These are phyloP conservation scores for Pterocarpus macrocarpus DNA, from an alignment of 306 rosid species.

Conservation along the genomic window DNA sequence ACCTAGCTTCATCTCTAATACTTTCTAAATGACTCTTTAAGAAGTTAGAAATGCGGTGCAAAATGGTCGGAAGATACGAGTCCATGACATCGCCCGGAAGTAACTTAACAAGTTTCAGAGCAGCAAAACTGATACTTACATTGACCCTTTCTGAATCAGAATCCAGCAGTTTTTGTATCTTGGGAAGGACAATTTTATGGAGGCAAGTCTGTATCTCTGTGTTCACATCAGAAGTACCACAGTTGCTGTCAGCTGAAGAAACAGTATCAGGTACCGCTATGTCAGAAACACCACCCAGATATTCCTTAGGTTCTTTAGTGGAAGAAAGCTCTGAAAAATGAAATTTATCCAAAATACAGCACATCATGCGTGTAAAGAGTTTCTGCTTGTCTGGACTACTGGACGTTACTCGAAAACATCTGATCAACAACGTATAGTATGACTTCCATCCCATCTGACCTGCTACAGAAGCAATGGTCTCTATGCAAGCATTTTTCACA, in stretches of 20 bases:
- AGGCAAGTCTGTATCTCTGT: conserved; percentile 76
- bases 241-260: conserved; percentile 34
- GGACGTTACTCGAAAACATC: conserved; percentile 74
- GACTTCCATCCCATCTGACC: conserved; percentile 88
- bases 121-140: conserved; percentile 82
- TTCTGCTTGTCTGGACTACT: conserved; percentile 74
- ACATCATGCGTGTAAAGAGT: conserved; percentile 69
- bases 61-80: conserved; percentile 76
- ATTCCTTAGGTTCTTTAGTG: conserved; percentile 42
- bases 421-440: conserved; percentile 73
- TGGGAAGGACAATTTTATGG: conserved; percentile 73
- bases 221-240: conserved; percentile 45
- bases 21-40: conserved; percentile 86
- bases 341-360: conserved; percentile 82
- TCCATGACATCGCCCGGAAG: conserved; percentile 89
- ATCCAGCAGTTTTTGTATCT: conserved; percentile 75
- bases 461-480: conserved; percentile 85
- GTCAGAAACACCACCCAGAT: conserved; percentile 52
- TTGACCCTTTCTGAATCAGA: conserved; percentile 84
- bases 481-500: conserved; percentile 83
- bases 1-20: conserved; percentile 92
- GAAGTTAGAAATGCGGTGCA: conserved; percentile 86
- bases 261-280: conserved; percentile 41
- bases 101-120: conserved; percentile 82
- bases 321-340: conserved; percentile 68